Percentiles rank a stretch among this genome's conserved stretches.
Conservation (phyloP, 768 basidiomycete species). For the Lyophyllum atratum region DNA sequence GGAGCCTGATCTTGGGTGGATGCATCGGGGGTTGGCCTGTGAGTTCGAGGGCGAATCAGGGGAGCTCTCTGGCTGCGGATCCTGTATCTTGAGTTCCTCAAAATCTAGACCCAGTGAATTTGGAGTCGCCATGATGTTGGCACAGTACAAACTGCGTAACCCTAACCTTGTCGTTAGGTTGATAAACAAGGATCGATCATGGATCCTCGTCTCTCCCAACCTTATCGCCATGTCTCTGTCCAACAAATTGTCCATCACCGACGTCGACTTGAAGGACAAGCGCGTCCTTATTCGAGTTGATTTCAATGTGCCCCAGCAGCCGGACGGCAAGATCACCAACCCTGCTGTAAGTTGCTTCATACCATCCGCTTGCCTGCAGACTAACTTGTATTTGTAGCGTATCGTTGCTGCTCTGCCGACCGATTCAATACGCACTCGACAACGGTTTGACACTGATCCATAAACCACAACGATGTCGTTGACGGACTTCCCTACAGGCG, state of each 20-base stretch:
- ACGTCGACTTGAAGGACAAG: conserved; percentile 84
- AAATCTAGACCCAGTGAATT: conserved; percentile 79
- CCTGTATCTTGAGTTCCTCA: conserved; percentile 44
- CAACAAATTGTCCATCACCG: conserved; percentile 91
- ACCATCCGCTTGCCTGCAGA: conserved; percentile 9
- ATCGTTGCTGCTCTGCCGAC: conserved; percentile 97
- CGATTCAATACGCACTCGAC: conserved; percentile 88
- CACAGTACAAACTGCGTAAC: conserved; percentile 19
- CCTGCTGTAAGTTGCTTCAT: conserved; percentile 70
- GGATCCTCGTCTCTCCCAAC: conserved; percentile 16
- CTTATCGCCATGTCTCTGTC: conserved; percentile 81
- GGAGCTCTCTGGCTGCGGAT: conserved; percentile 13
- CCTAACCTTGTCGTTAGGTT: conserved; percentile 28
- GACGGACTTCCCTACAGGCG: conserved; percentile 48
- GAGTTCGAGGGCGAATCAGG: no score
- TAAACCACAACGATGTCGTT: conserved; percentile 8
- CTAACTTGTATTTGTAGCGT: conserved; percentile 55
- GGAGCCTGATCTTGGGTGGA: conserved; percentile 17
- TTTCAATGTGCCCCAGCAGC: conserved; percentile 90
- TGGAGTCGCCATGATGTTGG: conserved; percentile 39
- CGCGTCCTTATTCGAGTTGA: conserved; percentile 94
- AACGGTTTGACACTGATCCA: conserved; percentile 50
- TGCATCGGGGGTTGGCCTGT: no score
- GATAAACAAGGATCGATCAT: not conserved
- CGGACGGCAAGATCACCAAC: conserved; percentile 90